A percentile compares a stretch with the other conserved stretches of the same genome.
These are phyloP conservation scores for Pyrenophora graminea DNA, from an alignment of 2,329 filamentous ascomycete species.

Conservation along the genomic window DNA sequence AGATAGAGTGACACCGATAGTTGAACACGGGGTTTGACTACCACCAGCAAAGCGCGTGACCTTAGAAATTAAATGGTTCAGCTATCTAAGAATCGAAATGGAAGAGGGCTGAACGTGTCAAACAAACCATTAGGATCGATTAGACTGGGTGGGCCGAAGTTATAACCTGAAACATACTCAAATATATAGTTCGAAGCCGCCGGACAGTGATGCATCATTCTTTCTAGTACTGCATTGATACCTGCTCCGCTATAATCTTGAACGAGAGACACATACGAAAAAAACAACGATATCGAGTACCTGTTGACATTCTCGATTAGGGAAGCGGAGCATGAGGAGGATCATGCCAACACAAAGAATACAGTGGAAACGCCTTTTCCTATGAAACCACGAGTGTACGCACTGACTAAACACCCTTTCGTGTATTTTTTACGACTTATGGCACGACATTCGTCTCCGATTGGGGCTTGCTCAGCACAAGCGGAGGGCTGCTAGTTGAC, in stretches of 20 bases:
- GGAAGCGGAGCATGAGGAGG: too few relatives aligned
- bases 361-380: too few relatives aligned
- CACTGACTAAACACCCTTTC: too few relatives aligned
- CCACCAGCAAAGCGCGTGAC: background rate
- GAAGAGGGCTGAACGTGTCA: conserved; percentile 19
- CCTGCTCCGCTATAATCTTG: conserved; percentile 35
- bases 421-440: background rate
- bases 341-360: too few relatives aligned
- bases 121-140: conserved; percentile 35
- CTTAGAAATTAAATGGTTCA: background rate
- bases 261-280: background rate
- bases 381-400: too few relatives aligned
- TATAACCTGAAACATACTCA: conserved; percentile 11
- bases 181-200: conserved; percentile 32
- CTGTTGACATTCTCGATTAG: too few relatives aligned
- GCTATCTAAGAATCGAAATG: background rate
- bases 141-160: conserved; percentile 14
- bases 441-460: conserved; percentile 16
- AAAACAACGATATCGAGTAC: too few relatives aligned
- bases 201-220: conserved; percentile 23
- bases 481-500: conserved; percentile 47
- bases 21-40: too few relatives aligned
- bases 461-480: conserved; percentile 46
- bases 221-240: conserved; percentile 32
- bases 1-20: too few relatives aligned